A percentile compares a stretch with the other conserved stretches of the same genome.
Evolutionary conservation across 305 asterid species (phyloP).

Genomic region (Solanum hybrid): DNA sequence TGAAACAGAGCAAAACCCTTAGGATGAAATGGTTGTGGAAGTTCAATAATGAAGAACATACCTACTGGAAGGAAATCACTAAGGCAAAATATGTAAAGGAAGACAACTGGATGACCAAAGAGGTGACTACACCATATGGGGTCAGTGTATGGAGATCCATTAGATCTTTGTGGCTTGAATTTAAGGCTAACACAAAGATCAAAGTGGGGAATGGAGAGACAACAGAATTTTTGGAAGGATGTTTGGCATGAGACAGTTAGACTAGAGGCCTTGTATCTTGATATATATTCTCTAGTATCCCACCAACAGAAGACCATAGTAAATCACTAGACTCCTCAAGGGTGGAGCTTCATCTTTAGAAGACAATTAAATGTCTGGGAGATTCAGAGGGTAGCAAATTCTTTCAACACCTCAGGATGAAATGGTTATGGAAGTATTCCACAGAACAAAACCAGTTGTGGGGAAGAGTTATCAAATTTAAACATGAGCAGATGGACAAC

Average conservation of each 20-base stretch:
- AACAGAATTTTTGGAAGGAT: not conserved
- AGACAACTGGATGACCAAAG: not conserved
- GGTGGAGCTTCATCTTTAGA: not conserved
- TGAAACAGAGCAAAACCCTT: not conserved
- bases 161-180: not conserved
- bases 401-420: not conserved
- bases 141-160: not conserved
- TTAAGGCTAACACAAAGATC: not conserved
- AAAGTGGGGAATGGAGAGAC: not conserved
- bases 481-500: not conserved
- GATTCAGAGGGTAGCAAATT: not conserved
- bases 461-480: not conserved
- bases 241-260: not conserved
- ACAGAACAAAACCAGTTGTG: not conserved
- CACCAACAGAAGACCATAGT: not conserved
- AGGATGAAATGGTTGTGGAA: not conserved
- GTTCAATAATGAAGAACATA: not conserved
- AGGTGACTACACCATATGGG: not conserved
- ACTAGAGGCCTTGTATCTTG: not conserved
- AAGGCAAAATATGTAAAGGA: not conserved
- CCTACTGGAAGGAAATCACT: not conserved
- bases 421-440: not conserved
- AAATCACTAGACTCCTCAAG: not conserved
- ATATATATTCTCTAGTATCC: not conserved
- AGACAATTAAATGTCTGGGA: not conserved